These are phyloP conservation scores for Cokeromyces recurvatus DNA, from an alignment of 371 early-diverging fungal genomes.

Conservation along the genomic window DNA sequence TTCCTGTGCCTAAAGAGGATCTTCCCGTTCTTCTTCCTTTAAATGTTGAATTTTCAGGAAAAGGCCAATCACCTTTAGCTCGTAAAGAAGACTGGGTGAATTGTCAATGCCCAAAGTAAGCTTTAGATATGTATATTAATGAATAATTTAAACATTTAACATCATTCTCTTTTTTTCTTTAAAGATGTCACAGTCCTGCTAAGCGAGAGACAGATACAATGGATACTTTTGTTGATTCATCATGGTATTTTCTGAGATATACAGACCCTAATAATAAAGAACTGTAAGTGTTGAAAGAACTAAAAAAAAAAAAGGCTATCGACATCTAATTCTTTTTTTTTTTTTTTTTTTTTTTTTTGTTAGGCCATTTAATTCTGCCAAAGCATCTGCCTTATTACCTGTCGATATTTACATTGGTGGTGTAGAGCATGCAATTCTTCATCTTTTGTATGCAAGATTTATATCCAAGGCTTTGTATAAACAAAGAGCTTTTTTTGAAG, in stretches of 20 bases:
- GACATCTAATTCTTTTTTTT: background rate
- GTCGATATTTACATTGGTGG: slow-evolving; percentile 95
- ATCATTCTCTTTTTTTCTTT: background rate
- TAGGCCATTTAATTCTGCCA: slow-evolving; percentile 57
- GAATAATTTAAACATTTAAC: background rate
- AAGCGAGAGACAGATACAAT: slow-evolving; percentile 89
- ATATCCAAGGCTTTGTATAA: slow-evolving; percentile 75
- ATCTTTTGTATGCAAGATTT: slow-evolving; percentile 93
- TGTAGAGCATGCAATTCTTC: slow-evolving; percentile 91
- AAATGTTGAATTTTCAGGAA: slow-evolving; percentile 60
- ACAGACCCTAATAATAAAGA: slow-evolving; percentile 69
- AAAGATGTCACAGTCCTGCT: slow-evolving; percentile 69
- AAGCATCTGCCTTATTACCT: slow-evolving; percentile 65
- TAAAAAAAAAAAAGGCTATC: no score
- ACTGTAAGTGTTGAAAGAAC: slow-evolving; percentile 22
- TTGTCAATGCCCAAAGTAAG: slow-evolving; percentile 74
- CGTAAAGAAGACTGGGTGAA: slow-evolving; percentile 59
- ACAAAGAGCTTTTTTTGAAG: slow-evolving; percentile 38
- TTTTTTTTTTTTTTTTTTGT: background rate
- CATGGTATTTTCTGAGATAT: slow-evolving; percentile 92
- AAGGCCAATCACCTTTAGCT: slow-evolving; percentile 69
- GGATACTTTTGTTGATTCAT: slow-evolving; percentile 96
- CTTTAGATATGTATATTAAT: background rate
- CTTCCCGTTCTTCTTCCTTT: slow-evolving; percentile 76
- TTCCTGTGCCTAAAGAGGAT: slow-evolving; percentile 82